Percentiles rank a stretch among this genome's conserved stretches.
These are phyloP conservation scores for Sporothrix globosa DNA, from an alignment of 2,329 filamentous ascomycete species.

Conservation along the genomic window DNA sequence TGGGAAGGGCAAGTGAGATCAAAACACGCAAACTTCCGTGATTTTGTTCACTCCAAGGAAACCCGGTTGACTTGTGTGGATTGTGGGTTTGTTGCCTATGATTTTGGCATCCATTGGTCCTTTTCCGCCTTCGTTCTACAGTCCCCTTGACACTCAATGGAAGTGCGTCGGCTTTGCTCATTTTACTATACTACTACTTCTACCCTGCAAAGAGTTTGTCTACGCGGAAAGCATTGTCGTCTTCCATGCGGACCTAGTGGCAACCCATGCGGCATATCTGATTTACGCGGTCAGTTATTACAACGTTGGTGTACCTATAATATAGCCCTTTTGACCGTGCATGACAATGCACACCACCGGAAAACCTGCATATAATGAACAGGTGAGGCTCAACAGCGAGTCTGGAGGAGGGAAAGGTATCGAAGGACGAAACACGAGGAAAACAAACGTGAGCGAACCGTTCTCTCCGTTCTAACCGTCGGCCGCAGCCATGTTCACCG, in stretches of 20 bases:
- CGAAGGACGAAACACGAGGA: neutral
- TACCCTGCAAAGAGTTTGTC: neutral
- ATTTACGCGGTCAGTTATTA: too few relatives aligned
- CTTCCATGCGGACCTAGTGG: too few relatives aligned
- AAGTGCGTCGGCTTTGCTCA: neutral
- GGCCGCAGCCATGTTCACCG: neutral
- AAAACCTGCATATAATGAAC: neutral
- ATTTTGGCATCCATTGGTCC: neutral
- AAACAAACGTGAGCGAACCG: neutral
- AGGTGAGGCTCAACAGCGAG: neutral
- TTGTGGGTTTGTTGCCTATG: neutral
- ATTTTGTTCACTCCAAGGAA: slow-evolving; percentile 11
- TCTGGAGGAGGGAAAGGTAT: neutral
- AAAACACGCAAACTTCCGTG: neutral
- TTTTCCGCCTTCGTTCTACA: neutral
- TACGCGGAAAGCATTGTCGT: too few relatives aligned
- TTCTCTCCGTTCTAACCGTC: neutral
- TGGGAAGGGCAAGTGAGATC: neutral
- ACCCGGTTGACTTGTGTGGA: slow-evolving; percentile 23
- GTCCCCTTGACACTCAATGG: neutral
- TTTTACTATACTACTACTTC: neutral
- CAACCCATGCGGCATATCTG: too few relatives aligned
- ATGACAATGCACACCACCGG: neutral
- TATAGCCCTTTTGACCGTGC: neutral
- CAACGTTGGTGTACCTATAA: too few relatives aligned